These are phyloP conservation scores for Suillus fuscotomentosus DNA, from an alignment of 768 basidiomycete species.

Conservation along the genomic window DNA sequence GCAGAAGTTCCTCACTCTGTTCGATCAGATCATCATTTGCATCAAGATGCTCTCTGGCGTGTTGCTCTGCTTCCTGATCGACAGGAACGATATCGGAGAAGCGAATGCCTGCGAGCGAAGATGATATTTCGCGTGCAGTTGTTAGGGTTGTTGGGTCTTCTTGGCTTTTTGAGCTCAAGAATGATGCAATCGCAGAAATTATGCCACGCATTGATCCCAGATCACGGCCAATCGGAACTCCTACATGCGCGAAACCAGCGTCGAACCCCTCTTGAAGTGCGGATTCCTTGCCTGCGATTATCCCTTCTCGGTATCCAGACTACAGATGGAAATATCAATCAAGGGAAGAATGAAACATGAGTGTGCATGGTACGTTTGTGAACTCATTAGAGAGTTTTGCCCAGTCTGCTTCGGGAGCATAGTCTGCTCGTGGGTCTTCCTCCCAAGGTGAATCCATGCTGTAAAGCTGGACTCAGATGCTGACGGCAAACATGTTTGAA, in stretches of 20 bases:
- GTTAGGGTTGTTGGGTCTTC: conserved; percentile 19
- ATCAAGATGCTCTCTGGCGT: conserved; percentile 66
- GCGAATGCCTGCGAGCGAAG: conserved; percentile 55
- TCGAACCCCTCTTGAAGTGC: conserved; percentile 92
- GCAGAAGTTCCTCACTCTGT: conserved; percentile 41
- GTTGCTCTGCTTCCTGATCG: conserved; percentile 76
- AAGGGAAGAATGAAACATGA: conserved; percentile 5
- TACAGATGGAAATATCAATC: conserved; percentile 25
- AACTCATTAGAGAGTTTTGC: conserved; percentile 64
- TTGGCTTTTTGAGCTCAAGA: conserved; percentile 40
- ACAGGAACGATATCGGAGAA: conserved; percentile 72
- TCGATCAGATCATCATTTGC: conserved; percentile 28
- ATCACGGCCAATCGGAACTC: conserved; percentile 73
- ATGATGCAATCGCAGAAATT: conserved; percentile 58
- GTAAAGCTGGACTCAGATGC: neutral
- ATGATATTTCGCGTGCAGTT: conserved; percentile 53
- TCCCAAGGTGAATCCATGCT: conserved; percentile 58
- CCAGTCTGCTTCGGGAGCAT: conserved; percentile 59
- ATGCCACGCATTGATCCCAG: conserved; percentile 77
- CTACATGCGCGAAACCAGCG: conserved; percentile 69
- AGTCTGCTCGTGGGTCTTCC: conserved; percentile 34
- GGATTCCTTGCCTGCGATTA: conserved; percentile 86
- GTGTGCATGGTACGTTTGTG: conserved; percentile 52
- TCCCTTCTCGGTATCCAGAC: conserved; percentile 97
- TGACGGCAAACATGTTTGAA: neutral